These are phyloP conservation scores for Cyanidiococcus yangmingshanensis DNA, from an alignment of 23 red algal genomes.

Conservation along the genomic window DNA sequence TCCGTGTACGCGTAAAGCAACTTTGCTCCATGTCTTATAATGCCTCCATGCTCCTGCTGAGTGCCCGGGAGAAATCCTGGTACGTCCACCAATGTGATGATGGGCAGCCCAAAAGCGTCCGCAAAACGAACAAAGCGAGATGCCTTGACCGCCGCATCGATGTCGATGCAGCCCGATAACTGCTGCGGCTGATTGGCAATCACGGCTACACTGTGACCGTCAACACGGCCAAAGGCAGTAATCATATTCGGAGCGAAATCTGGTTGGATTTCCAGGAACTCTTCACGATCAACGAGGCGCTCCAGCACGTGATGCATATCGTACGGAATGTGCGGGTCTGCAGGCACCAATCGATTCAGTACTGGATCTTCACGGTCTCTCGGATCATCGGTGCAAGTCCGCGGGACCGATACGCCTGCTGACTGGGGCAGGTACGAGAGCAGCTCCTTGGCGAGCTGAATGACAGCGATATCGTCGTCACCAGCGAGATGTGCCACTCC, in stretches of 20 bases:
- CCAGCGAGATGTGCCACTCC: conserved; percentile 37
- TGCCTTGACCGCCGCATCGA: conserved; percentile 46
- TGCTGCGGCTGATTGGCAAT: conserved; percentile 43
- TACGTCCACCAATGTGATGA: conserved; percentile 52
- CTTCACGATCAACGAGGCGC: conserved; percentile 32
- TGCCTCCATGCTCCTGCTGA: conserved; percentile 41
- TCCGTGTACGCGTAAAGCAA: conserved; percentile 54
- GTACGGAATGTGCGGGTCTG: conserved; percentile 36
- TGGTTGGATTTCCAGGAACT: conserved; percentile 34
- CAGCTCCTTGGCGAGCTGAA: conserved; percentile 31
- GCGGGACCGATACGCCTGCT: not conserved
- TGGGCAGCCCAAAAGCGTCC: conserved; percentile 44
- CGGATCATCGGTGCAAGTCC: not conserved
- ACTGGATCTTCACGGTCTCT: conserved; percentile 6
- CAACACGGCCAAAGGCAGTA: conserved; percentile 36
- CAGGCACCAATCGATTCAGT: conserved; percentile 36
- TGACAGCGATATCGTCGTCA: conserved; percentile 29
- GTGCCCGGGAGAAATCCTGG: conserved; percentile 55
- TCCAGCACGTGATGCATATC: conserved; percentile 41
- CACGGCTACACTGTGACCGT: conserved; percentile 33
- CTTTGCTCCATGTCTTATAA: conserved; percentile 60
- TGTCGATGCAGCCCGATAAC: conserved; percentile 42
- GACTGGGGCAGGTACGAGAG: conserved; percentile 38
- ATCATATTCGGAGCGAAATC: conserved; percentile 37
- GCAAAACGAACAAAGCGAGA: conserved; percentile 62